Percentiles rank a stretch among this genome's conserved stretches.
Evolutionary conservation across 345 rosid genomes (phyloP).

Genomic region (Rhizophora apiculata): DNA sequence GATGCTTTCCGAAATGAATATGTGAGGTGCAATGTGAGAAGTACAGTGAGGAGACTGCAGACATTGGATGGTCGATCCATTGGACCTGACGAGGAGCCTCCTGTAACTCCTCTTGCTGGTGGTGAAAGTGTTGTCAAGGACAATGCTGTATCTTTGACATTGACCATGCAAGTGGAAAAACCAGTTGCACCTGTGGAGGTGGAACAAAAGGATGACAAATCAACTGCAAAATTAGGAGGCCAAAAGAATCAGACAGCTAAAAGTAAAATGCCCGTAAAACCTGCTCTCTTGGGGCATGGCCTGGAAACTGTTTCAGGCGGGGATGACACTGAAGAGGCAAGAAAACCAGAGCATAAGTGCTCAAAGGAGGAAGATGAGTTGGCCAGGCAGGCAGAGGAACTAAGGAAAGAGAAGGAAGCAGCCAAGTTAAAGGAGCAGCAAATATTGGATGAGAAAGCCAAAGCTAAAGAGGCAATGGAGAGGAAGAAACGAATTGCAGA

Average conservation of each 20-base stretch:
- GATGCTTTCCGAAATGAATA: constrained; percentile 69
- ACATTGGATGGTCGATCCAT: constrained; percentile 81
- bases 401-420: constrained; percentile 65
- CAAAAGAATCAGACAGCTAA: constrained; percentile 42
- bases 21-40: constrained; percentile 49
- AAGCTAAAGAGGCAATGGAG: constrained; percentile 78
- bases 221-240: constrained; percentile 32
- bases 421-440: constrained; percentile 56
- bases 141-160: constrained; percentile 16
- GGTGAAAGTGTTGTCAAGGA: constrained; percentile 35
- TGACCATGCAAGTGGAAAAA: constrained; percentile 31
- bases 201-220: constrained; percentile 31
- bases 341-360: constrained; percentile 49
- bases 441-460: constrained; percentile 66
- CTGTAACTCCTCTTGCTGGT: constrained; percentile 36
- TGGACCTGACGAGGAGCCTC: constrained; percentile 74
- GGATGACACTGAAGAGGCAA: constrained; percentile 42
- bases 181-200: constrained; percentile 30
- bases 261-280: constrained; percentile 37
- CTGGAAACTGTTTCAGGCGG: constrained; percentile 31
- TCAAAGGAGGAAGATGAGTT: constrained; percentile 73
- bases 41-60: constrained; percentile 65
- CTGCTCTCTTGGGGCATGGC: constrained; percentile 29
- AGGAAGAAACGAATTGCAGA: constrained; percentile 70
- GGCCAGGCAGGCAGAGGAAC: constrained; percentile 67